Evolutionary conservation across 768 basidiomycete species (phyloP).

Genomic region (Amanita jacksonii): DNA sequence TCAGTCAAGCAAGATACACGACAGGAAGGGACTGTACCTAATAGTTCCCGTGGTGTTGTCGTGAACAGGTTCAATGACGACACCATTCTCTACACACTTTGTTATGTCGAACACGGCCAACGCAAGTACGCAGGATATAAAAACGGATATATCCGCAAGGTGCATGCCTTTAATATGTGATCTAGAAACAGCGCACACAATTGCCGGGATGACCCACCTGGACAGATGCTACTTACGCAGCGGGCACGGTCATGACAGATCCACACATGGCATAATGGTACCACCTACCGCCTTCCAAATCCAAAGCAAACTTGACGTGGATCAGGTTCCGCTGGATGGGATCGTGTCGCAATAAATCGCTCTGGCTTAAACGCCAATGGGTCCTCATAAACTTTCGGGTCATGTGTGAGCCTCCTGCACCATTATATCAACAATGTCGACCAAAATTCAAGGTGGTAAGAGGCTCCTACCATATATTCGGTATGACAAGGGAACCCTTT

Average conservation of each 20-base stretch:
- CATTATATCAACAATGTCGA: slow-evolving; percentile 6
- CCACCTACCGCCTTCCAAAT: slow-evolving; percentile 52
- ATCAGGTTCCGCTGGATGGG: slow-evolving; percentile 37
- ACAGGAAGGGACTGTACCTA: slow-evolving; percentile 27
- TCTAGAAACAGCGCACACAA: slow-evolving; percentile 5
- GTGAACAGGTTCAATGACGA: slow-evolving; percentile 40
- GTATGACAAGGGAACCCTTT: slow-evolving; percentile 42
- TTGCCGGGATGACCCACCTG: slow-evolving; percentile 24
- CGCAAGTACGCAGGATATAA: slow-evolving; percentile 41
- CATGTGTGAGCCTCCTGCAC: slow-evolving; percentile 41
- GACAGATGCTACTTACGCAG: slow-evolving; percentile 30
- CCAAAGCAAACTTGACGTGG: slow-evolving; percentile 58
- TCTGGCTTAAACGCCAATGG: slow-evolving; percentile 52
- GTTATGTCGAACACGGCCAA: slow-evolving; percentile 43
- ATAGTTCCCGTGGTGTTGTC: slow-evolving; percentile 56
- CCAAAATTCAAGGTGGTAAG: neutral
- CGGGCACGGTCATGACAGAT: slow-evolving; percentile 5
- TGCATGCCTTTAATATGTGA: slow-evolving; percentile 32
- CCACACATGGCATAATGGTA: slow-evolving; percentile 4
- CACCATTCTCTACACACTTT: slow-evolving; percentile 35
- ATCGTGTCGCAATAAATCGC: slow-evolving; percentile 41
- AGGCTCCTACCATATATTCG: slow-evolving; percentile 36
- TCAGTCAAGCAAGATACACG: neutral
- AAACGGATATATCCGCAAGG: slow-evolving; percentile 45
- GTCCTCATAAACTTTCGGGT: slow-evolving; percentile 41